phyloP scores from a whole-genome alignment of 1,139 yeast genomes.

The Sugiyamaella grinbergsii region DNA sequence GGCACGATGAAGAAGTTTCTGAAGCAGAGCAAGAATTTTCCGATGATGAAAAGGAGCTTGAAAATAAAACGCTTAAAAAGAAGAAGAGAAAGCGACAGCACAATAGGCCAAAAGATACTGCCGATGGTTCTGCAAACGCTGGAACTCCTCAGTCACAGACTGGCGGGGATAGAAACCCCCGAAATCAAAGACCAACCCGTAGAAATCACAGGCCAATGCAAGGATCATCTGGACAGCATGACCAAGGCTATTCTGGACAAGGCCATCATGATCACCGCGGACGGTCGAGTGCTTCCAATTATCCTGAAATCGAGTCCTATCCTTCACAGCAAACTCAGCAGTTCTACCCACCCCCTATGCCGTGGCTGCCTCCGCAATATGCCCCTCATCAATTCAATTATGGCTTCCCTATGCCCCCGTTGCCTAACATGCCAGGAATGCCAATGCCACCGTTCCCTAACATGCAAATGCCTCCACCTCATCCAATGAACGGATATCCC shows the following conservation, averaged over 20 bases:
- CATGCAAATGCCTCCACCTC: constrained; percentile 16
- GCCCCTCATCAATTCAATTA: constrained; percentile 25
- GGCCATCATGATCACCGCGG: neutral
- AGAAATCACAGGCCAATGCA: constrained; percentile 1
- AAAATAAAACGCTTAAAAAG: constrained; percentile 60
- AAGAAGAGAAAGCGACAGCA: constrained; percentile 45
- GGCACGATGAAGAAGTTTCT: constrained; percentile 92
- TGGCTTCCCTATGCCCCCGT: constrained; percentile 19
- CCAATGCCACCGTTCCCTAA: constrained; percentile 19
- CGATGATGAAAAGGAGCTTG: constrained; percentile 80
- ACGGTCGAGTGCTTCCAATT: neutral
- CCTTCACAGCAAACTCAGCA: constrained; percentile 13
- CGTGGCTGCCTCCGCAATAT: constrained; percentile 29
- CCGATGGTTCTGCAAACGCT: constrained; percentile 10
- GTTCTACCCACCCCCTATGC: constrained; percentile 33
- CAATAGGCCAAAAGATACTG: constrained; percentile 20
- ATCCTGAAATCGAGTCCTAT: constrained; percentile 1
- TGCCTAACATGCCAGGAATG: constrained; percentile 20
- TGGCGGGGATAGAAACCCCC: neutral
- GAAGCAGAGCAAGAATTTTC: constrained; percentile 93
- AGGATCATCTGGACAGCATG: no score
- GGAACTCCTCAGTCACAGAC: neutral
- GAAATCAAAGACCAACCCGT: neutral
- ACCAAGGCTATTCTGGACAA: neutral
- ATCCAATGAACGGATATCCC: neutral